phyloP scores from a whole-genome alignment of 2,329 filamentous ascomycete species.

The Seiridium cupressi region DNA sequence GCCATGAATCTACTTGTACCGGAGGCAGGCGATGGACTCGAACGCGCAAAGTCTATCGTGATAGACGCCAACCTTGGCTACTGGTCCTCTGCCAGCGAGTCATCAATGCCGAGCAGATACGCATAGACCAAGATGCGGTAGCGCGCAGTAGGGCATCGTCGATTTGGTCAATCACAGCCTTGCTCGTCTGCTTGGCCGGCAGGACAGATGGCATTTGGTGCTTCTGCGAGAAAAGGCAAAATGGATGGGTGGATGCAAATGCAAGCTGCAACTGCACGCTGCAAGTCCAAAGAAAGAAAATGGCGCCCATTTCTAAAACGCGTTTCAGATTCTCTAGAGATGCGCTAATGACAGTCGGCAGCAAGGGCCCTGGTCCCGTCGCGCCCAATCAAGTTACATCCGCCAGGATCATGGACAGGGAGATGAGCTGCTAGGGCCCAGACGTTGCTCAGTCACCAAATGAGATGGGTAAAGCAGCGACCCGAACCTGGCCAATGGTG shows the following conservation, averaged over 20 bases:
- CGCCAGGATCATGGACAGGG: background rate
- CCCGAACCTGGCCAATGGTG: background rate
- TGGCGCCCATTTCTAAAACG: conserved; percentile 5
- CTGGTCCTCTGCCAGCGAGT: background rate
- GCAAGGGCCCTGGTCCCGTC: background rate
- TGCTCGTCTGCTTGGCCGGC: background rate
- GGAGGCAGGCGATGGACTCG: background rate
- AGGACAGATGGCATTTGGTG: background rate
- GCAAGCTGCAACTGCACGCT: background rate
- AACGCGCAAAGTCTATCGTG: background rate
- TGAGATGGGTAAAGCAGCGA: background rate
- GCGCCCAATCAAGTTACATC: background rate
- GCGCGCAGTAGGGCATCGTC: background rate
- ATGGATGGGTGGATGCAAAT: no score
- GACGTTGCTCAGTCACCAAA: background rate
- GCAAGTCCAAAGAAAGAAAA: conserved; percentile 1
- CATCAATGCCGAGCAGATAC: background rate
- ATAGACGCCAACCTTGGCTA: background rate
- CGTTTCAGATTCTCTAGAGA: conserved; percentile 3
- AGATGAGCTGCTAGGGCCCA: background rate
- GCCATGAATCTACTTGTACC: background rate
- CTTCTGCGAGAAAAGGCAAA: background rate
- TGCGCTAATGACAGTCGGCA: conserved; percentile 3
- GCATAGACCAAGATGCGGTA: conserved; percentile 1
- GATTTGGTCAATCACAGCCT: background rate